These are phyloP conservation scores for Colletotrichum truncatum DNA, from an alignment of 2,329 filamentous ascomycete genomes.

Conservation along the genomic window DNA sequence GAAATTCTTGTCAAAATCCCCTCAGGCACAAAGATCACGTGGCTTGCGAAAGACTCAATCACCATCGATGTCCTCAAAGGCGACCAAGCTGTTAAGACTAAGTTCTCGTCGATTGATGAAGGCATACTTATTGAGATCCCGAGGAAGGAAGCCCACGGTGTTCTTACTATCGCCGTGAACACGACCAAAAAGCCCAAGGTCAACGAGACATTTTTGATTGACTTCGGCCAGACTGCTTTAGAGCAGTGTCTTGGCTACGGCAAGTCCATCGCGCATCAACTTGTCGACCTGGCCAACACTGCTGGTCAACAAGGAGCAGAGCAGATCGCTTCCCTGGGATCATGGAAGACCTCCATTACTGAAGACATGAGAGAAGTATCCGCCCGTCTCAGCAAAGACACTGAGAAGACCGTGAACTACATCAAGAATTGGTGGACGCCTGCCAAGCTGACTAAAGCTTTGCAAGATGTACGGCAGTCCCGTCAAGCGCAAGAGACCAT, in stretches of 20 bases:
- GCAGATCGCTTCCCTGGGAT: neutral
- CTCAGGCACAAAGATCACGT: conserved; percentile 57
- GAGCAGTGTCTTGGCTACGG: conserved; percentile 55
- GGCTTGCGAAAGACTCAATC: conserved; percentile 66
- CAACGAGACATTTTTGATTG: conserved; percentile 68
- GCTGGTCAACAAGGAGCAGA: conserved; percentile 43
- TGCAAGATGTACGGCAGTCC: conserved; percentile 40
- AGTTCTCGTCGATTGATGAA: conserved; percentile 56
- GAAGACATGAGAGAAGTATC: conserved; percentile 13
- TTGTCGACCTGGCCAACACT: conserved; percentile 44
- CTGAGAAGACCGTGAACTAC: neutral
- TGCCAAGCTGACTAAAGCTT: conserved; percentile 35
- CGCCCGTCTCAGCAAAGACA: conserved; percentile 6
- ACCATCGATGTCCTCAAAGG: conserved; percentile 63
- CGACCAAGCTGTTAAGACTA: conserved; percentile 56
- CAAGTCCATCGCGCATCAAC: conserved; percentile 50
- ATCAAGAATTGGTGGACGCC: conserved; percentile 15
- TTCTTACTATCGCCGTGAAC: conserved; percentile 65
- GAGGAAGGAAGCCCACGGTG: conserved; percentile 63
- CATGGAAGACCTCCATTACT: conserved; percentile 2
- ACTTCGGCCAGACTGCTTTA: conserved; percentile 63
- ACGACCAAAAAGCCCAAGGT: conserved; percentile 68
- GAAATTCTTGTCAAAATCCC: conserved; percentile 65
- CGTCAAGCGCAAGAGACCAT: conserved; percentile 44
- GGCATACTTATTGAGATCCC: conserved; percentile 63